Conservation (phyloP, 2,329 filamentous ascomycete genomes). For the Colletotrichum costaricense region DNA sequence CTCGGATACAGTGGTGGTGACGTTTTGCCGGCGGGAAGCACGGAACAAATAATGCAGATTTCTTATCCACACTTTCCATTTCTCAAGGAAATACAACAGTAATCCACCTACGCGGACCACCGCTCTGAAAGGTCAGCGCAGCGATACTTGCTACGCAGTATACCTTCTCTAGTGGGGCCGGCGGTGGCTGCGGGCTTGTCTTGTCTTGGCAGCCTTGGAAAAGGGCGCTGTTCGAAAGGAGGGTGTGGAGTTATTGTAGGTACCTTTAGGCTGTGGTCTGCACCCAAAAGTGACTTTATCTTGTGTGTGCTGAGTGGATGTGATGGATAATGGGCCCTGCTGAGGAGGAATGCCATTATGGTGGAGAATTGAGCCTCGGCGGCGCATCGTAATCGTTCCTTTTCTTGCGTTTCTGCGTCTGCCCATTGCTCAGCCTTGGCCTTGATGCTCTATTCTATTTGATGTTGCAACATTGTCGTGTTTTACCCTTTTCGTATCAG, state of each 20-base stretch:
- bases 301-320: neutral
- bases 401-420: neutral
- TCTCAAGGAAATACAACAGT: neutral
- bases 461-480: neutral
- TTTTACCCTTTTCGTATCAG: neutral
- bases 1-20: slow-evolving; percentile 33
- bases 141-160: neutral
- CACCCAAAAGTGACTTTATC: neutral
- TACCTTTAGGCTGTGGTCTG: neutral
- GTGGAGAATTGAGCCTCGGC: slow-evolving; percentile 1
- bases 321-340: neutral
- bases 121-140: neutral
- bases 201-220: neutral
- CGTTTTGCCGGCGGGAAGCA: slow-evolving; percentile 24
- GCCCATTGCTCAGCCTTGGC: neutral
- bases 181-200: slow-evolving; percentile 23
- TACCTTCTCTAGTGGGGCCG: slow-evolving; percentile 25
- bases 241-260: neutral
- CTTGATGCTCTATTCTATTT: neutral
- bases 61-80: neutral
- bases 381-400: slow-evolving; percentile 20
- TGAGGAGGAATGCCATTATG: neutral
- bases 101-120: neutral
- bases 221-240: neutral
- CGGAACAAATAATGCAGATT: slow-evolving; percentile 11